Conservation (phyloP, 306 rosid species). For the Ceratonia siliqua region DNA sequence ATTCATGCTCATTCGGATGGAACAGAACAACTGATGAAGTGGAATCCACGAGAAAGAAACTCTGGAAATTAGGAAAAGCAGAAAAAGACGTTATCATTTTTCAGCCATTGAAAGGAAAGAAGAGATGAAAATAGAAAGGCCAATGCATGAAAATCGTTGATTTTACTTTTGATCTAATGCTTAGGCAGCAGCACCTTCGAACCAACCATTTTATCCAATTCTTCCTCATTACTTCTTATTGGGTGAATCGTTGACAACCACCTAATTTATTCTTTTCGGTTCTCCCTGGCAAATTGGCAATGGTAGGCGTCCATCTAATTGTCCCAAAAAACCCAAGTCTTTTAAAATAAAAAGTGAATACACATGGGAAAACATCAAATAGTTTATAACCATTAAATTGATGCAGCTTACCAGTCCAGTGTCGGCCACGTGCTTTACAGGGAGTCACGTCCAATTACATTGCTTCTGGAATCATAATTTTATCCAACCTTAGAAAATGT, state of each 20-base stretch:
- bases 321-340: not conserved
- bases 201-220: not conserved
- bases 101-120: constrained; percentile 12
- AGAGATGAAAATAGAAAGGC: not conserved
- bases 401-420: not conserved
- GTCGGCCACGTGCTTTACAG: not conserved
- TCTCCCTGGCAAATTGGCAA: constrained; percentile 1
- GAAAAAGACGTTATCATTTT: constrained; percentile 12
- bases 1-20: not conserved
- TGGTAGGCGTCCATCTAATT: constrained; percentile 20
- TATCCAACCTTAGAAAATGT: too few relatives aligned
- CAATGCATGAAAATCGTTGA: not conserved
- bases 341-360: constrained; percentile 1
- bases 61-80: constrained; percentile 29
- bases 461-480: too few relatives aligned
- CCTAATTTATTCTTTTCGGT: not conserved
- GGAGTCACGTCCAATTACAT: not conserved
- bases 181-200: not conserved
- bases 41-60: constrained; percentile 34
- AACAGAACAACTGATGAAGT: not conserved
- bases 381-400: not conserved
- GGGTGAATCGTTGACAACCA: not conserved
- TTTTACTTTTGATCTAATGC: constrained; percentile 17
- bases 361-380: constrained; percentile 24
- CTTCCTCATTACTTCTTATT: constrained; percentile 20